Evolutionary conservation across 164 flowering plant genomes (phyloP).

Genomic region (Macadamia integrifolia): DNA sequence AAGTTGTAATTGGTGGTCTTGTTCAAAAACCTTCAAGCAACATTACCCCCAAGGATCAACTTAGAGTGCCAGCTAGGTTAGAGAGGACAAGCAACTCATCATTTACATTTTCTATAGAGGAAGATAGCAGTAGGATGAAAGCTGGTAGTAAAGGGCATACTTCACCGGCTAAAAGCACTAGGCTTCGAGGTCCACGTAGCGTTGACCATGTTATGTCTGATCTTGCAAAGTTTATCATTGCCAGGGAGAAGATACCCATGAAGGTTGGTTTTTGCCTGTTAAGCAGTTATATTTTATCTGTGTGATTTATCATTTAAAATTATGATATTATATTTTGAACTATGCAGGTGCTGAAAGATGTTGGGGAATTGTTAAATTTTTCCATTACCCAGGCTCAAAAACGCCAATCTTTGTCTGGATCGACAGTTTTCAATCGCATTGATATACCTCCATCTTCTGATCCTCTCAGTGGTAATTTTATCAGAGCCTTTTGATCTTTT

Average conservation of each 20-base stretch:
- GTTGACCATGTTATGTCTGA: constrained; percentile 59
- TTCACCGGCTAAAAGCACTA: constrained; percentile 36
- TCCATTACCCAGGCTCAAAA: constrained; percentile 68
- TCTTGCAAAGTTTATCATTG: constrained; percentile 53
- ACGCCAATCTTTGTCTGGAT: constrained; percentile 69
- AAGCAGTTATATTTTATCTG: background rate
- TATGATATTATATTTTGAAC: constrained; percentile 1
- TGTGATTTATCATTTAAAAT: background rate
- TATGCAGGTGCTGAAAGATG: constrained; percentile 80
- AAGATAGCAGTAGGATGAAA: constrained; percentile 33
- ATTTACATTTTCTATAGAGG: constrained; percentile 63
- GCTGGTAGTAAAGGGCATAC: constrained; percentile 29
- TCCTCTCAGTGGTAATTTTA: constrained; percentile 70
- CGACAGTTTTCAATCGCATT: constrained; percentile 86
- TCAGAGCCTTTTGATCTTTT: constrained; percentile 1
- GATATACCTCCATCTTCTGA: constrained; percentile 61
- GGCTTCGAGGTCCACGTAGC: constrained; percentile 39
- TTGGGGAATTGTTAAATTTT: constrained; percentile 58
- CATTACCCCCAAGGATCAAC: constrained; percentile 29
- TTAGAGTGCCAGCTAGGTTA: constrained; percentile 76
- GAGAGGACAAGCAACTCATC: constrained; percentile 51
- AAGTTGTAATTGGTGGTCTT: constrained; percentile 63
- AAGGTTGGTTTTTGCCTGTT: constrained; percentile 46
- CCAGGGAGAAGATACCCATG: constrained; percentile 63
- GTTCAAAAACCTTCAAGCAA: constrained; percentile 42